These are phyloP conservation scores for Cyberlindnera euphorbiae DNA, from an alignment of 805 yeast species.

Conservation along the genomic window DNA sequence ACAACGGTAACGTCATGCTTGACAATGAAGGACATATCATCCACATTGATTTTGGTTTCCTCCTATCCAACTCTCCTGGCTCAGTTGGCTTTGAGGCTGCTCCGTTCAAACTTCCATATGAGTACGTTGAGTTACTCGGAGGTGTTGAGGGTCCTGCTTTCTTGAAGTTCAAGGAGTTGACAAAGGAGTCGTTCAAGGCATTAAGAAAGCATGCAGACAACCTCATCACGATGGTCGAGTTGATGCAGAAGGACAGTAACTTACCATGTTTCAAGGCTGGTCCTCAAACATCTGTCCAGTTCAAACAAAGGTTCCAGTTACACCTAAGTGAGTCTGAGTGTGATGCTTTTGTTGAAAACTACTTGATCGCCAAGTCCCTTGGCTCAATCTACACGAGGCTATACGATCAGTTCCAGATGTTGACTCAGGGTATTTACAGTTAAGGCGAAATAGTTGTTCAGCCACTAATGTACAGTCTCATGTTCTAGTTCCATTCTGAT, in stretches of 20 bases:
- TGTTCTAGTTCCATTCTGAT: too few species aligned
- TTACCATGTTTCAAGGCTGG: constrained; percentile 93
- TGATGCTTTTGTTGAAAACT: constrained; percentile 72
- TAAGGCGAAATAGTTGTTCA: constrained; percentile 27
- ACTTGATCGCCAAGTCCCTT: constrained; percentile 71
- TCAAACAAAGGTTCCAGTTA: constrained; percentile 78
- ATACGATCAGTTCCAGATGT: constrained; percentile 90
- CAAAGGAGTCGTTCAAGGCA: constrained; percentile 70
- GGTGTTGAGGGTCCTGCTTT: constrained; percentile 65
- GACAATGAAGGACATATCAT: constrained; percentile 94
- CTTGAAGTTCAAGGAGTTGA: constrained; percentile 52
- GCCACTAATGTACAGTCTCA: too few species aligned
- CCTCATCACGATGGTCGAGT: constrained; percentile 76
- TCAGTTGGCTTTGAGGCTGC: constrained; percentile 97
- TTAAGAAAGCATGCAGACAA: constrained; percentile 71
- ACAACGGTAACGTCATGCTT: constrained; percentile 95
- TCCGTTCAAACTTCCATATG: constrained; percentile 88
- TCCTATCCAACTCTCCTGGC: constrained; percentile 93
- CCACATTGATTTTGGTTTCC: constrained; percentile 92
- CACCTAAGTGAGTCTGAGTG: constrained; percentile 68
- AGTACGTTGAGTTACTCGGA: constrained; percentile 84
- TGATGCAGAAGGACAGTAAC: constrained; percentile 88
- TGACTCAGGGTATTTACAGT: constrained; percentile 92
- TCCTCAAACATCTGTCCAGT: constrained; percentile 69
- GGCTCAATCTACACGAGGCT: constrained; percentile 88